Percentiles rank a stretch among this genome's conserved stretches.
These are phyloP conservation scores for Pascua sp. DNA, from an alignment of 1,284 basidiomycete genomes.

Conservation along the genomic window DNA sequence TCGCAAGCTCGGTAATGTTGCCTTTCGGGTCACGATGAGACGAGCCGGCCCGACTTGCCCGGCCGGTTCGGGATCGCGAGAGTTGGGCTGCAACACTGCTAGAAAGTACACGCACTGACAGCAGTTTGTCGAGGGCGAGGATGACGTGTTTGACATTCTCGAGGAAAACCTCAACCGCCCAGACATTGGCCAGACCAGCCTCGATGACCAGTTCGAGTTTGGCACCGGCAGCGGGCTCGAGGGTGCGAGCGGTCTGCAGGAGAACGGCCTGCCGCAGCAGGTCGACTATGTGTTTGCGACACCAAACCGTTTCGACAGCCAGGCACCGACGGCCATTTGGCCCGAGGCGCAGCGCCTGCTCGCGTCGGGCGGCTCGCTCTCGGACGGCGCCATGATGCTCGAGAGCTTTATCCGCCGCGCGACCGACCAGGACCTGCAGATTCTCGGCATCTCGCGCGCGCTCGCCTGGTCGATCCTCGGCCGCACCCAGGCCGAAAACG, in stretches of 20 bases:
- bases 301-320: conserved; percentile 20
- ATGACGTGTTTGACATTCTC: conserved; percentile 43
- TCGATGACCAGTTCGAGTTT: conserved; percentile 45
- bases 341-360: conserved; percentile 53
- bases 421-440: conserved; percentile 23
- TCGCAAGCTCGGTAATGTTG: too few relatives aligned
- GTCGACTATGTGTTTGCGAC: conserved; percentile 70
- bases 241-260: conserved; percentile 46
- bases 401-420: conserved; percentile 72
- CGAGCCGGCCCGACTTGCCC: too few relatives aligned
- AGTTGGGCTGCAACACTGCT: background rate
- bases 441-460: conserved; percentile 54
- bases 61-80: background rate
- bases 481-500: conserved; percentile 93
- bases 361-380: conserved; percentile 73
- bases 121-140: conserved; percentile 46
- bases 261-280: conserved; percentile 68
- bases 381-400: conserved; percentile 75
- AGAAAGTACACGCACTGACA: background rate
- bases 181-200: conserved; percentile 32
- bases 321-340: conserved; percentile 25
- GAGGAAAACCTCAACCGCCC: conserved; percentile 43
- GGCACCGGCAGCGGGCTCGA: conserved; percentile 24
- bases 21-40: too few relatives aligned
- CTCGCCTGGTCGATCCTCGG: conserved; percentile 93